Percentiles rank a stretch among this genome's conserved stretches.
These are phyloP conservation scores for Penicillium sclerotiorum DNA, from an alignment of 2,329 filamentous ascomycete species.

Conservation along the genomic window DNA sequence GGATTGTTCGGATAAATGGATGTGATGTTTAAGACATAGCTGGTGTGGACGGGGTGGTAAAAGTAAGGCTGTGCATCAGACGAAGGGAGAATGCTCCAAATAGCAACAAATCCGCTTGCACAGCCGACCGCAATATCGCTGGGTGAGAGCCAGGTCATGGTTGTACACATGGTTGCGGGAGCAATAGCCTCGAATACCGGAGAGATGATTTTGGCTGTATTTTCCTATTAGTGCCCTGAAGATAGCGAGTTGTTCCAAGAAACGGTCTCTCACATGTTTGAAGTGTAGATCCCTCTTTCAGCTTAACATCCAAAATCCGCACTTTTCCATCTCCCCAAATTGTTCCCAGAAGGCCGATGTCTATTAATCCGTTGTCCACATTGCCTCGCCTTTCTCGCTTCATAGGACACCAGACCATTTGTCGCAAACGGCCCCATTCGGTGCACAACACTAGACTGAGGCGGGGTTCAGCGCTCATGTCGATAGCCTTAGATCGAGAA, in stretches of 20 bases:
- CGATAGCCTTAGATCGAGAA: slow-evolving; percentile 41
- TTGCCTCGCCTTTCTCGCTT: slow-evolving; percentile 33
- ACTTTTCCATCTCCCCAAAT: slow-evolving; percentile 62
- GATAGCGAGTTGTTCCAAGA: no score
- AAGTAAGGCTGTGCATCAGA: slow-evolving; percentile 32
- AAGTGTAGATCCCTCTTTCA: slow-evolving; percentile 29
- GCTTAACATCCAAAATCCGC: slow-evolving; percentile 56
- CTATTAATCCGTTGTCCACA: slow-evolving; percentile 31
- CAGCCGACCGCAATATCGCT: slow-evolving; percentile 58
- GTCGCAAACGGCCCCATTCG: slow-evolving; percentile 59
- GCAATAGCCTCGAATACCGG: slow-evolving; percentile 56
- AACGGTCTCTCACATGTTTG: slow-evolving; percentile 35
- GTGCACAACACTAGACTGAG: slow-evolving; percentile 58
- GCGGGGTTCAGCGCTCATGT: slow-evolving; percentile 47
- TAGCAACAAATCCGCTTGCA: slow-evolving; percentile 58
- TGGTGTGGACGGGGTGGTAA: slow-evolving; percentile 40
- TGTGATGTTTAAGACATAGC: slow-evolving; percentile 42
- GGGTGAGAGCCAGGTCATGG: slow-evolving; percentile 59
- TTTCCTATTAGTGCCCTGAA: slow-evolving; percentile 7
- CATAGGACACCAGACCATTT: slow-evolving; percentile 61
- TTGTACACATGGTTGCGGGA: slow-evolving; percentile 58
- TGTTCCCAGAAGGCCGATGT: slow-evolving; percentile 58
- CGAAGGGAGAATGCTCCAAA: slow-evolving; percentile 51
- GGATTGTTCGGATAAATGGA: slow-evolving; percentile 59
- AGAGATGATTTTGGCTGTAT: slow-evolving; percentile 45